phyloP scores from a whole-genome alignment of 306 rosid species.

The Quercus mongolica region DNA sequence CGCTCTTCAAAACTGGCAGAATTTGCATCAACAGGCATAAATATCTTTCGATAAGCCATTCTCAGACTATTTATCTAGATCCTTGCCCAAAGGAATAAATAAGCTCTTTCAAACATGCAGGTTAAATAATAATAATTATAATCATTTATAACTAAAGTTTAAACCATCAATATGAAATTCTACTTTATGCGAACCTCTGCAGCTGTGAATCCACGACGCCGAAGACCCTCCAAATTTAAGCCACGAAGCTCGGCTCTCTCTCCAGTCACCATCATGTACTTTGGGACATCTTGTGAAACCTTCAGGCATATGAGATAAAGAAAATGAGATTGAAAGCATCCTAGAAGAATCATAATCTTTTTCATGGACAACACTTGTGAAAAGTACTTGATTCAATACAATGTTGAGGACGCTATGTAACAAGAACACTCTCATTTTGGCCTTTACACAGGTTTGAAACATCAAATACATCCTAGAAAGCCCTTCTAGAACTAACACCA shows the following conservation, averaged over 20 bases:
- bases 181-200: constrained; percentile 49
- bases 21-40: constrained; percentile 56
- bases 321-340: constrained; percentile 18
- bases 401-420: constrained; percentile 2
- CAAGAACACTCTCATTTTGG: background rate
- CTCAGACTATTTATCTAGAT: constrained; percentile 66
- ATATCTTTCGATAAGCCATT: constrained; percentile 72
- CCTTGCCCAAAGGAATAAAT: constrained; percentile 22
- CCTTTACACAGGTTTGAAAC: background rate
- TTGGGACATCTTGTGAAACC: constrained; percentile 90
- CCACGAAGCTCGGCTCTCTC: constrained; percentile 87
- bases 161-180: constrained; percentile 12
- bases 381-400: constrained; percentile 21
- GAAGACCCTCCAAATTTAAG: constrained; percentile 81
- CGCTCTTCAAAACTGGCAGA: constrained; percentile 65
- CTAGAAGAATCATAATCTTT: constrained; percentile 19
- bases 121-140: background rate
- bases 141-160: background rate
- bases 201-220: constrained; percentile 61
- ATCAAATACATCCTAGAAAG: background rate
- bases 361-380: background rate
- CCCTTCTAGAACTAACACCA: constrained; percentile 7
- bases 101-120: constrained; percentile 17
- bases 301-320: constrained; percentile 36
- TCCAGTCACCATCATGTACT: constrained; percentile 82